These are phyloP conservation scores for Sonneratia caseolaris DNA, from an alignment of 345 rosid genomes.

Conservation along the genomic window DNA sequence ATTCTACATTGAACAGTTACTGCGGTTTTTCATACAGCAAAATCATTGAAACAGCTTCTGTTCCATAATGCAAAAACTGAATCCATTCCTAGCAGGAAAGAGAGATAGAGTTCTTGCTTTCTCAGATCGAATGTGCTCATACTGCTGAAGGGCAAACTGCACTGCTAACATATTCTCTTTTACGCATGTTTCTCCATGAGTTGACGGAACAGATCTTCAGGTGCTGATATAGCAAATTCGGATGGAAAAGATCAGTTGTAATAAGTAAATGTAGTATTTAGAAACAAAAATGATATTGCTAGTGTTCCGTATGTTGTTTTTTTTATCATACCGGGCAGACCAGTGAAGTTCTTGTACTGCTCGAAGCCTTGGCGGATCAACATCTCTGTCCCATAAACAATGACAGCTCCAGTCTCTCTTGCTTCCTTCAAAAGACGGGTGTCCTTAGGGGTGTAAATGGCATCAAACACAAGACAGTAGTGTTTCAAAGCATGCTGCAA, in stretches of 20 bases:
- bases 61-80: not conserved
- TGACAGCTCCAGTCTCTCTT: constrained; percentile 24
- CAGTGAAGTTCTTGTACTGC: constrained; percentile 46
- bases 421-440: constrained; percentile 32
- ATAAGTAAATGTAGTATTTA: not conserved
- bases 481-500: constrained; percentile 28
- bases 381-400: constrained; percentile 43
- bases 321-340: constrained; percentile 31
- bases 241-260: not conserved
- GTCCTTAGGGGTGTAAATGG: constrained; percentile 39
- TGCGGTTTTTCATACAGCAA: not conserved
- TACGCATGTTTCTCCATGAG: constrained; percentile 39
- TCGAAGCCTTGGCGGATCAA: constrained; percentile 40
- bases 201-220: constrained; percentile 33
- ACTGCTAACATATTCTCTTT: not conserved
- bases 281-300: not conserved
- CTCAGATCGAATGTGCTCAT: not conserved
- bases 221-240: constrained; percentile 21
- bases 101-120: not conserved
- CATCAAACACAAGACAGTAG: constrained; percentile 35
- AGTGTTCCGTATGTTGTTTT: not conserved
- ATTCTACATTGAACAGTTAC: not conserved
- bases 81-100: not conserved
- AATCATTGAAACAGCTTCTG: not conserved
- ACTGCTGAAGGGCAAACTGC: not conserved